phyloP scores from a whole-genome alignment of 306 rosid species.

The Carpinus fangiana region DNA sequence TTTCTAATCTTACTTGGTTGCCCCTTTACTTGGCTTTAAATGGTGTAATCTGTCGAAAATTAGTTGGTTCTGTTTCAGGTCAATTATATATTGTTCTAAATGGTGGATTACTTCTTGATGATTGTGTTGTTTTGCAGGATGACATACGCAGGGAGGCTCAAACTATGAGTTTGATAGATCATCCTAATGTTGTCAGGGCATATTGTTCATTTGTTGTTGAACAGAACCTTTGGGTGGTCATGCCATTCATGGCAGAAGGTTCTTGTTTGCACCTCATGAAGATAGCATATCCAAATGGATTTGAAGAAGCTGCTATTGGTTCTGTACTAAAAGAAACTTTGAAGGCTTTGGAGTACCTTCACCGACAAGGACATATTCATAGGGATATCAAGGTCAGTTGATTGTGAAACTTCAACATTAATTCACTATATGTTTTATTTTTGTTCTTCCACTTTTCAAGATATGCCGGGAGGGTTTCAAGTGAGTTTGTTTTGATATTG shows the following conservation, averaged over 20 bases:
- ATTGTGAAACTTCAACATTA: background rate
- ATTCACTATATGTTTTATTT: background rate
- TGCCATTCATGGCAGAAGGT: conserved; percentile 98
- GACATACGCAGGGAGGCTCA: conserved; percentile 86
- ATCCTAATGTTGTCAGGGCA: conserved; percentile 78
- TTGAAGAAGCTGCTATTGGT: conserved; percentile 83
- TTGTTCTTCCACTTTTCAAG: conserved; percentile 3
- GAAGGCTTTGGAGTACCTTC: conserved; percentile 89
- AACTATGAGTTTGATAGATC: conserved; percentile 92
- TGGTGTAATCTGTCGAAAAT: background rate
- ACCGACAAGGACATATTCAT: conserved; percentile 92
- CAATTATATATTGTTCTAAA: background rate
- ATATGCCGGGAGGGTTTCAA: conserved; percentile 8
- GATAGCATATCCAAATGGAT: conserved; percentile 81
- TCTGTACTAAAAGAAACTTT: conserved; percentile 84
- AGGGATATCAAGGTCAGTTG: conserved; percentile 79
- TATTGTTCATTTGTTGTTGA: conserved; percentile 92
- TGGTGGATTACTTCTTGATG: background rate
- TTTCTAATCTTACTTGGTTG: background rate
- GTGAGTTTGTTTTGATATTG: conserved; percentile 2
- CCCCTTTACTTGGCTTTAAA: background rate
- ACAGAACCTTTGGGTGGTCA: conserved; percentile 82
- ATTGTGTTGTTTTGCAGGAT: conserved; percentile 44
- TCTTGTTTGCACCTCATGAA: conserved; percentile 96
- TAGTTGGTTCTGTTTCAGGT: background rate